Conservation (phyloP, 2,329 filamentous ascomycete genomes). For the Aspergillus brasiliensis region DNA sequence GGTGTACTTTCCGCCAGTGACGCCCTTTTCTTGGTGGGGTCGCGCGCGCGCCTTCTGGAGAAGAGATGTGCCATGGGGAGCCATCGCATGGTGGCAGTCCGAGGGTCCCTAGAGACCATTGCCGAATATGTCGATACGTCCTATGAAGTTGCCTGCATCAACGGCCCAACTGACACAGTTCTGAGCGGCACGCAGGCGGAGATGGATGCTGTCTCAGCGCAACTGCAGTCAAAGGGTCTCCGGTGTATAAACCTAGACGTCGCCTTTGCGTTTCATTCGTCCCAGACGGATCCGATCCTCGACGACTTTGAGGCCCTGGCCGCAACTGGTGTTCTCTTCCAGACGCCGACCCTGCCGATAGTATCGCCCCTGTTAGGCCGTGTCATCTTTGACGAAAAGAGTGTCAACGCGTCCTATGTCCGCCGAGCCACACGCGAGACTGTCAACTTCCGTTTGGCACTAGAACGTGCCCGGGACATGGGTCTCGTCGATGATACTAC, state of each 20-base stretch:
- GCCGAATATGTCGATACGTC: conserved; percentile 44
- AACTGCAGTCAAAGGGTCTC: conserved; percentile 55
- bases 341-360: conserved; percentile 61
- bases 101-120: conserved; percentile 38
- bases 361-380: conserved; percentile 68
- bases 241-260: conserved; percentile 66
- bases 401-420: conserved; percentile 65
- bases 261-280: conserved; percentile 57
- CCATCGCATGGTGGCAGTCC: conserved; percentile 66
- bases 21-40: conserved; percentile 66
- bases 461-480: conserved; percentile 56
- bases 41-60: conserved; percentile 66
- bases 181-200: conserved; percentile 58
- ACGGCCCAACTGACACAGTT: conserved; percentile 73
- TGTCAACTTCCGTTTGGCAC: conserved; percentile 68
- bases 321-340: conserved; percentile 52
- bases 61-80: conserved; percentile 66
- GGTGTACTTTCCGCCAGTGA: conserved; percentile 41
- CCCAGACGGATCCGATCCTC: conserved; percentile 22
- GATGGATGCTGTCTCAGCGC: conserved; percentile 57
- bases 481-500: conserved; percentile 61
- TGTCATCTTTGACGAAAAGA: conserved; percentile 56
- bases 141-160: conserved; percentile 69
- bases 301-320: conserved; percentile 18
- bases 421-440: conserved; percentile 65